Conservation (phyloP, 2,329 filamentous ascomycete genomes). For the Monilinia vaccinii-corymbosi region DNA sequence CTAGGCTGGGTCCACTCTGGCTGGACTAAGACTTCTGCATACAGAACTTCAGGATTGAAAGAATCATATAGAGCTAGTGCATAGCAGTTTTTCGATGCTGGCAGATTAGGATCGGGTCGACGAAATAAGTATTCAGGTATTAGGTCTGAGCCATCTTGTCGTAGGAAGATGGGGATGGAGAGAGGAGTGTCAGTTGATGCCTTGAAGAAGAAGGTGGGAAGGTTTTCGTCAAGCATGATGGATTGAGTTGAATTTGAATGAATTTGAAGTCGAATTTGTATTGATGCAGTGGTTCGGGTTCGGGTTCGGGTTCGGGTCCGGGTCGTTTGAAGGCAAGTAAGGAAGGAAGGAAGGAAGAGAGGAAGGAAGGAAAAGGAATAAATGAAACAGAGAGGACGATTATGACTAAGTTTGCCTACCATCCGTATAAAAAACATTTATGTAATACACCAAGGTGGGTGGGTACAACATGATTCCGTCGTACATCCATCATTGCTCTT, state of each 20-base stretch:
- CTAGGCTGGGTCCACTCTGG: slow-evolving; percentile 81
- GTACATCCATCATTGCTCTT: too few relatives aligned
- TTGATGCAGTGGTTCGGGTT: background rate
- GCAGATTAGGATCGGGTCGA: slow-evolving; percentile 61
- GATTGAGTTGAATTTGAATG: background rate
- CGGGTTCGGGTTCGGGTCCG: background rate
- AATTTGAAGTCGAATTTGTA: too few relatives aligned
- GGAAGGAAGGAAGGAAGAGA: too few relatives aligned
- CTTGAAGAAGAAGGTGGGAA: slow-evolving; percentile 61
- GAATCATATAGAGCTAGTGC: slow-evolving; percentile 79
- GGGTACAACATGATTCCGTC: too few relatives aligned
- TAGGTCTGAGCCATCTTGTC: slow-evolving; percentile 72
- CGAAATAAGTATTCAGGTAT: slow-evolving; percentile 72
- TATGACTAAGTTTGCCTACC: too few relatives aligned
- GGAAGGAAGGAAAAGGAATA: too few relatives aligned
- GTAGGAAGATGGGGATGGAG: slow-evolving; percentile 46
- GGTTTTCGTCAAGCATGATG: slow-evolving; percentile 82
- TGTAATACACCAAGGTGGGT: too few relatives aligned
- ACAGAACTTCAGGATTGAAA: slow-evolving; percentile 71
- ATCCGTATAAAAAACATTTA: too few relatives aligned
- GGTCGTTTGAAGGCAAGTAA: too few relatives aligned
- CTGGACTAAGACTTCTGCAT: slow-evolving; percentile 73
- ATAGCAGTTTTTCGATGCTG: slow-evolving; percentile 71
- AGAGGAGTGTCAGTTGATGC: slow-evolving; percentile 41
- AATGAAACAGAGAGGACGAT: too few relatives aligned